Evolutionary conservation across 2,329 filamentous ascomycete species (phyloP).

Genomic region (Alternaria metachromatica): DNA sequence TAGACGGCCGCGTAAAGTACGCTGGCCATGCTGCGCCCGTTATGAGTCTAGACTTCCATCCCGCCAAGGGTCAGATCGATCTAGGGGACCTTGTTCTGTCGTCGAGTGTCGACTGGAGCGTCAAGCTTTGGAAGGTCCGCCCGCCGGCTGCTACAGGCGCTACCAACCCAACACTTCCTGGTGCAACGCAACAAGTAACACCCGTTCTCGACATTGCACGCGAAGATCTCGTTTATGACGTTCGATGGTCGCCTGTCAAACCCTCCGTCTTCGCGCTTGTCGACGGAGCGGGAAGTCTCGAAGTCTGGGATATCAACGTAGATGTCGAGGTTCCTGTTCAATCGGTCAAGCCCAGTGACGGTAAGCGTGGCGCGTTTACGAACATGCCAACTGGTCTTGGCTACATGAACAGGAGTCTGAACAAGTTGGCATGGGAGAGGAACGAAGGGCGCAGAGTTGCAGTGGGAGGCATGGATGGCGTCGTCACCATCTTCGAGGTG

Average conservation of each 20-base stretch:
- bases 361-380: slow-evolving; percentile 42
- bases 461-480: slow-evolving; percentile 89
- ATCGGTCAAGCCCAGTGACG: slow-evolving; percentile 73
- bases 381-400: slow-evolving; percentile 54
- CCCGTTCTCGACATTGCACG: slow-evolving; percentile 89
- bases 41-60: slow-evolving; percentile 96
- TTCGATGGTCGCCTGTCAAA: slow-evolving; percentile 91
- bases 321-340: slow-evolving; percentile 92
- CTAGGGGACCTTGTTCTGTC: slow-evolving; percentile 91
- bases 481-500: slow-evolving; percentile 92
- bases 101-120: slow-evolving; percentile 94
- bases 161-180: slow-evolving; percentile 50
- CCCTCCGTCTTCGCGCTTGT: slow-evolving; percentile 94
- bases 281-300: slow-evolving; percentile 88
- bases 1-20: slow-evolving; percentile 88
- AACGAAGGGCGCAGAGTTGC: slow-evolving; percentile 86
- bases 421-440: slow-evolving; percentile 93
- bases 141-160: slow-evolving; percentile 72
- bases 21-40: slow-evolving; percentile 90
- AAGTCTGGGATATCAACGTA: slow-evolving; percentile 93
- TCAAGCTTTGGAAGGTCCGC: slow-evolving; percentile 95
- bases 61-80: slow-evolving; percentile 88
- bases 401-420: slow-evolving; percentile 83
- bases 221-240: slow-evolving; percentile 97
- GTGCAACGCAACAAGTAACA: slow-evolving; percentile 60